Conservation (phyloP, 1,284 basidiomycete species). For the Stygiomarasmius scandens region DNA sequence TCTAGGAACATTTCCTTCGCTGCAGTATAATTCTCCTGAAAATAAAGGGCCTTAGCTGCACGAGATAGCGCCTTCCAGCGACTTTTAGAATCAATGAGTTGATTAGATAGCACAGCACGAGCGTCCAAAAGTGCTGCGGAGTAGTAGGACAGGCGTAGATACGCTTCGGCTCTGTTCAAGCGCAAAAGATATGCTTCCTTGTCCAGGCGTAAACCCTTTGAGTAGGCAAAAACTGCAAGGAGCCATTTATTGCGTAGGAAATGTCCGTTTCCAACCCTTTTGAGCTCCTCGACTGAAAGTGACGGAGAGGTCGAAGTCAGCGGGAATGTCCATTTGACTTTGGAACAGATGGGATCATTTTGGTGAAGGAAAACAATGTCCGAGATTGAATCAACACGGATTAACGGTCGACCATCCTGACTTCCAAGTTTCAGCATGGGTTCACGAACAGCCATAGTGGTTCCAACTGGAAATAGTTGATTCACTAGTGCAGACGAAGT, state of each 20-base stretch:
- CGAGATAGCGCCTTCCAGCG: conserved; percentile 18
- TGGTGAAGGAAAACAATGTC: neutral
- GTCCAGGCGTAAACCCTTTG: conserved; percentile 21
- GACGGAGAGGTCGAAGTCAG: neutral
- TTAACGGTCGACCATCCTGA: neutral
- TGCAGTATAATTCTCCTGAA: conserved; percentile 13
- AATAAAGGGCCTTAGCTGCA: conserved; percentile 18
- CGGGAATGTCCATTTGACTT: neutral
- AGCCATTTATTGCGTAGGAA: conserved; percentile 19
- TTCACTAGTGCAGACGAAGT: neutral
- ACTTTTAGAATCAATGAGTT: conserved; percentile 8
- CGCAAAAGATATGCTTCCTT: conserved; percentile 16
- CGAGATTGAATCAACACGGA: neutral
- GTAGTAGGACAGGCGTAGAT: conserved; percentile 23
- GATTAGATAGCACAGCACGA: conserved; percentile 14
- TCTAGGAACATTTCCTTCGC: conserved; percentile 4
- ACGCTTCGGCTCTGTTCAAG: conserved; percentile 24
- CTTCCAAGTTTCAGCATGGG: neutral
- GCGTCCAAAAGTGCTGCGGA: conserved; percentile 26
- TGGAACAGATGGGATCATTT: neutral
- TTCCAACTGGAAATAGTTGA: neutral
- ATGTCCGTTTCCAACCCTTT: neutral
- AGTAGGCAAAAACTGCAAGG: conserved; percentile 27
- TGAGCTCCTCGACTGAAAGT: neutral
- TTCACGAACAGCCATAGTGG: neutral